These are phyloP conservation scores for Scytalidium sp. DNA, from an alignment of 2,329 filamentous ascomycete genomes.

Conservation along the genomic window DNA sequence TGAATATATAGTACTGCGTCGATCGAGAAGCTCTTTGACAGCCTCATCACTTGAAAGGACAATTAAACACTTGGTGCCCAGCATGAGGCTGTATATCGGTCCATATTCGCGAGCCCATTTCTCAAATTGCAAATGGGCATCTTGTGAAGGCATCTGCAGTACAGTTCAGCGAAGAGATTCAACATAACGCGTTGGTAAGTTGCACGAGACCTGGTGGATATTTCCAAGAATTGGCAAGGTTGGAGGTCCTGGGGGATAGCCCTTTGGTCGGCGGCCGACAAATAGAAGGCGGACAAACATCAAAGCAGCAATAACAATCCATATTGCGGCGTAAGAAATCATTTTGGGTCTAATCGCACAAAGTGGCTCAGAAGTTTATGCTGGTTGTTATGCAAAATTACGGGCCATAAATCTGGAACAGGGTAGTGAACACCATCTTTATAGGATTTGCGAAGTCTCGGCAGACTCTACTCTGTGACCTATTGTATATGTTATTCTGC, in stretches of 20 bases:
- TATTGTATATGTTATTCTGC: too few species aligned
- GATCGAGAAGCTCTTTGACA: slow-evolving; percentile 17
- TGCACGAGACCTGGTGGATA: slow-evolving; percentile 4
- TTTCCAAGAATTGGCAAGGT: slow-evolving; percentile 15
- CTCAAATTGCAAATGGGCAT: slow-evolving; percentile 10
- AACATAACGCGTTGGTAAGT: not conserved
- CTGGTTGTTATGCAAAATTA: too few species aligned
- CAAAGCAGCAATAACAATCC: too few species aligned
- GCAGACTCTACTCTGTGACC: too few species aligned
- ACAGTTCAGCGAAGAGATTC: not conserved
- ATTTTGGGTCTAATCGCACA: too few species aligned
- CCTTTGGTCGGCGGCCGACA: slow-evolving; percentile 7
- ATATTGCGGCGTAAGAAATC: too few species aligned
- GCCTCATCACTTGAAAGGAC: slow-evolving; percentile 12
- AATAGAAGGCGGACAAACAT: slow-evolving; percentile 58
- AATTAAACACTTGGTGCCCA: slow-evolving; percentile 13
- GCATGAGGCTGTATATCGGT: slow-evolving; percentile 27
- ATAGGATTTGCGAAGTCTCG: too few species aligned
- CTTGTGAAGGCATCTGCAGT: slow-evolving; percentile 8
- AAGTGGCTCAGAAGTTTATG: too few species aligned
- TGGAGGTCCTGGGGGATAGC: slow-evolving; percentile 14
- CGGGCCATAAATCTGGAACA: too few species aligned
- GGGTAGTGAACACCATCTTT: too few species aligned
- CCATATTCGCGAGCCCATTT: slow-evolving; percentile 19
- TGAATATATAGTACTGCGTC: slow-evolving; percentile 13